Conservation (phyloP, 2,329 filamentous ascomycete species). For the Cadophora sp. region DNA sequence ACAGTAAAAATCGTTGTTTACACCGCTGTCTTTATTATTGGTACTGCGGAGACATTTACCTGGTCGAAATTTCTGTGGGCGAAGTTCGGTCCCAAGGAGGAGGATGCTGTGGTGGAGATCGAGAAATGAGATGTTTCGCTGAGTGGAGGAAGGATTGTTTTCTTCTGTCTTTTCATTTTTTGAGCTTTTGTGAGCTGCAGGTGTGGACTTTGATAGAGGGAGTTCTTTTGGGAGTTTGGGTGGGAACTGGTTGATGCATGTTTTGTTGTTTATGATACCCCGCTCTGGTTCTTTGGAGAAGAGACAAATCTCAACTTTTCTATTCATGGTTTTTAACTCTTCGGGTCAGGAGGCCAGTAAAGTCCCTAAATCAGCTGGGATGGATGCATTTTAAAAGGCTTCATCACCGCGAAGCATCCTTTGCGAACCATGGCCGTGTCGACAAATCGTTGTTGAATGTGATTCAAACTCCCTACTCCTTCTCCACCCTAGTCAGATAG, state of each 20-base stretch:
- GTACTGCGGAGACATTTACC: conserved; percentile 22
- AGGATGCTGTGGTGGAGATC: not conserved
- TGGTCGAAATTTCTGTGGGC: conserved; percentile 21
- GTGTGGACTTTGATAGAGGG: too few species aligned
- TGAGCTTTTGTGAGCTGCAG: not conserved
- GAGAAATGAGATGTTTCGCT: not conserved
- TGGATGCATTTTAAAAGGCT: too few species aligned
- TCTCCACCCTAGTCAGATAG: conserved; percentile 20
- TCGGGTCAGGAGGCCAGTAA: not conserved
- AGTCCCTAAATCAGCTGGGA: not conserved
- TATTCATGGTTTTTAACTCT: not conserved
- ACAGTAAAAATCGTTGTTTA: conserved; percentile 28
- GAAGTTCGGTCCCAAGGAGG: conserved; percentile 7
- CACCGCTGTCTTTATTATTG: conserved; percentile 19
- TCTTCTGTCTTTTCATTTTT: not conserved
- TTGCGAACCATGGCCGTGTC: not conserved
- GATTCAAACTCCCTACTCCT: not conserved
- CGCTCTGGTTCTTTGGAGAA: not conserved
- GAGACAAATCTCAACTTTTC: not conserved
- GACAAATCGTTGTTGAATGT: not conserved
- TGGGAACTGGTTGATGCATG: not conserved
- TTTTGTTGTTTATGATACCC: not conserved
- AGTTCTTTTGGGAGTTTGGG: not conserved
- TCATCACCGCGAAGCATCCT: too few species aligned
- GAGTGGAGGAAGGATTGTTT: not conserved